Evolutionary conservation across 2,329 filamentous ascomycete genomes (phyloP).

Genomic region (Aspergillus ustus): DNA sequence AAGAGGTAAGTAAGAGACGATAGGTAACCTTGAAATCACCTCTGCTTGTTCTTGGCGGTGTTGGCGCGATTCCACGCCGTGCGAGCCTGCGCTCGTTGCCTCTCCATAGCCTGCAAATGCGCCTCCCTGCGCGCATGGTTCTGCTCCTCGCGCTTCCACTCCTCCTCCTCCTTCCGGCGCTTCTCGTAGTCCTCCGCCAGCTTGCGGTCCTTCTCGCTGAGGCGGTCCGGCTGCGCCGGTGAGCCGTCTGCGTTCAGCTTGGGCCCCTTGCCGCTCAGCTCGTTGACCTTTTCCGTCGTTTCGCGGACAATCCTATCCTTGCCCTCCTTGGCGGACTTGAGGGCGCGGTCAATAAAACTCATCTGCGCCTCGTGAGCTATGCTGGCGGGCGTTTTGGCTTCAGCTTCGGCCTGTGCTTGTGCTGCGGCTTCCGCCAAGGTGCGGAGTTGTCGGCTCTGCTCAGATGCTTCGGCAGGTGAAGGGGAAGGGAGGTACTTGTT

Average conservation of each 20-base stretch:
- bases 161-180: constrained; percentile 35
- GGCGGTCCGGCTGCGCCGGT: constrained; percentile 24
- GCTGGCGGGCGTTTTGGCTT: constrained; percentile 15
- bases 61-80: constrained; percentile 18
- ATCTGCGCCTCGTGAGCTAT: constrained; percentile 20
- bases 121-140: constrained; percentile 40
- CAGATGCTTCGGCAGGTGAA: background rate
- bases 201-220: constrained; percentile 39
- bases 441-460: constrained; percentile 22
- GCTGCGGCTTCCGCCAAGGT: constrained; percentile 23
- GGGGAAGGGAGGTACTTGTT: constrained; percentile 2
- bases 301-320: constrained; percentile 31
- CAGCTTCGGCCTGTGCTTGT: constrained; percentile 20
- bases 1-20: background rate
- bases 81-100: constrained; percentile 31
- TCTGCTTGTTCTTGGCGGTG: constrained; percentile 20
- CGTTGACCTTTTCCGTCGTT: constrained; percentile 24
- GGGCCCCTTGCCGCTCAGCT: constrained; percentile 28
- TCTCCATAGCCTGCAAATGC: constrained; percentile 30
- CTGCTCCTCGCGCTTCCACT: constrained; percentile 39
- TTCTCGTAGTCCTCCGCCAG: constrained; percentile 36
- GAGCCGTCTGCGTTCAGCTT: constrained; percentile 29
- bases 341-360: constrained; percentile 41
- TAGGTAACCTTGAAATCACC: constrained; percentile 6
- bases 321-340: constrained; percentile 38